Base-by-base conservation (phyloP, 306 rosid species). In the Quillaja saponaria region DNA sequence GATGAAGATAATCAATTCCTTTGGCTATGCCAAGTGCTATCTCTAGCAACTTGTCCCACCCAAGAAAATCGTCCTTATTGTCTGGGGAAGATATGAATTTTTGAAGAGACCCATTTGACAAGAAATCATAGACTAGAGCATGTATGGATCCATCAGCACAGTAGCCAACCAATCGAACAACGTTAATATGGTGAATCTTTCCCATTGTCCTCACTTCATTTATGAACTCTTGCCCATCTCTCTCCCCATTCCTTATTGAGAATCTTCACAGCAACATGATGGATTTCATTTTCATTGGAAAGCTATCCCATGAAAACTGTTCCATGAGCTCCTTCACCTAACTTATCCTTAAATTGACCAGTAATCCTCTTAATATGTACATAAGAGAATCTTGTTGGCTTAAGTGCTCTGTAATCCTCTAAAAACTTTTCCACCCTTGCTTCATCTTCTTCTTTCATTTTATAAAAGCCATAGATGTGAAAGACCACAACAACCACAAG, bases 301-400 rank as follows among this genome's bases (percentile, higher is more conserved):
- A 50, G 10, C 15, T 50, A 19, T 10, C 55, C 55, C 19, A 9
- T 19, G n/a, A 50, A 50, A 10, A 50, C 55, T 19, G 16, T 10
- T 50, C 55, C 55, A 50, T 50, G 8, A 2, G 34, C 55, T 50
- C 35, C 35, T 50, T 50, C 34, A 4, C 55, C 55, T 50, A 50
- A 50, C 0, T 21, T 50, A 21, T 50, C 4, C 0, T 5, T 0
- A 0, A 50, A 50, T 16, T 50, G 11, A 50, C 19, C 16, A 12
- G 85, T 76, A 11, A 80, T 73, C 63, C 72, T 69, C 66, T 72
- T 69, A 10, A 81, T 16, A 47, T 72, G 81, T 3, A 33, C 67
- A 21, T 72, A 76, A 8, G 76, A 71, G 54, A 58, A 72, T 50
- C 85, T 66, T 0, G 82, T 34, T 1, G 82, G 80, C 17, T 69